These are phyloP conservation scores for Ophiostoma quercus DNA, from an alignment of 2,329 filamentous ascomycete species.

Conservation along the genomic window DNA sequence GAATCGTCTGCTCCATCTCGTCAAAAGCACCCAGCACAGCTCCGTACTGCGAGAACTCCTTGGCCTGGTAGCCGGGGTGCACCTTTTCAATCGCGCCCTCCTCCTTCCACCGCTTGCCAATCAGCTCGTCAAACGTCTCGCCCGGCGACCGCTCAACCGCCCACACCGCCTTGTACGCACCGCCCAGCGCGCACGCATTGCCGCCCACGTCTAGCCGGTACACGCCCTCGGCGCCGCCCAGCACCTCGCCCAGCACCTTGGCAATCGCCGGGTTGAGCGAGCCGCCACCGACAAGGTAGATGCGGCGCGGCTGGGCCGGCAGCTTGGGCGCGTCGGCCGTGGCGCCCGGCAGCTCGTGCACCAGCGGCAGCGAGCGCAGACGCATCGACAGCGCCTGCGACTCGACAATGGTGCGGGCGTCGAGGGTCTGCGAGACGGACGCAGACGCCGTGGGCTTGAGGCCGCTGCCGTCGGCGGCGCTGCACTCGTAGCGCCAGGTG, in stretches of 20 bases:
- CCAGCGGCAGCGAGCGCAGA: constrained; percentile 73
- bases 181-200: constrained; percentile 89
- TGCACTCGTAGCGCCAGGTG: constrained; percentile 73
- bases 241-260: constrained; percentile 74
- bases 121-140: constrained; percentile 83
- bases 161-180: constrained; percentile 96
- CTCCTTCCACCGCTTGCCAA: constrained; percentile 80
- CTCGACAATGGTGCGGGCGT: constrained; percentile 84
- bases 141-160: constrained; percentile 62
- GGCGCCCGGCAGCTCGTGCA: constrained; percentile 46
- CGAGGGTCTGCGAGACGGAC: constrained; percentile 43
- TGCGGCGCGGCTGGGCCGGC: constrained; percentile 77
- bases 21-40: constrained; percentile 70
- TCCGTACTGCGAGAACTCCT: constrained; percentile 72
- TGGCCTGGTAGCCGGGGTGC: constrained; percentile 71
- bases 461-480: constrained; percentile 49
- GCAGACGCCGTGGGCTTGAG: constrained; percentile 31
- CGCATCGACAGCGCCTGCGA: constrained; percentile 91
- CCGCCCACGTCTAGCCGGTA: constrained; percentile 91
- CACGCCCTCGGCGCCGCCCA: constrained; percentile 83
- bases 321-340: constrained; percentile 37
- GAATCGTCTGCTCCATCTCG: constrained; percentile 63
- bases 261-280: constrained; percentile 87
- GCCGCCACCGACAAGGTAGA: constrained; percentile 93
- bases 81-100: constrained; percentile 77